Base-by-base conservation (phyloP, 2,329 filamentous ascomycete species). In the Fusarium sacchari region DNA sequence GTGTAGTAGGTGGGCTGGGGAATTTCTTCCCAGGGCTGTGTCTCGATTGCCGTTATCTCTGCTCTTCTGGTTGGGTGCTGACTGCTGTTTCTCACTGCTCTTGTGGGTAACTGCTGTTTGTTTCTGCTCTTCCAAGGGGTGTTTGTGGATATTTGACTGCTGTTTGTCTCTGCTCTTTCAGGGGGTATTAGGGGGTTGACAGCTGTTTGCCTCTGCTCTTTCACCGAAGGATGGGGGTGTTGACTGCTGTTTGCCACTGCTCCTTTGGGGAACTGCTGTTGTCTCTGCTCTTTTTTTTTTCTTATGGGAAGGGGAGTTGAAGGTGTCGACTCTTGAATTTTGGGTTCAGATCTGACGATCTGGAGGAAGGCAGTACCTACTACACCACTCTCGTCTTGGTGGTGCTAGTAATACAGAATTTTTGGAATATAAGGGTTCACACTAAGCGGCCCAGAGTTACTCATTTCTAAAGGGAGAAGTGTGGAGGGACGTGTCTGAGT, bases 361-460 rank as follows among this genome's bases (percentile, higher is more conserved):
- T 22, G 47, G 13, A 20, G 12, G 22, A 22, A 14, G 4, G 6
- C 20, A 1, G 14, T 39, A 39, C 26, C 50, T 39, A 55, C 50
- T 55, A 40, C 50, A 55, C 50, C 50, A 55, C 50, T n/a, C 24
- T 10, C 7, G 26, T 26, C 11, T 47, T 47, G 44, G 10, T n/a
- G 17, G 44, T 47, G 26, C 20, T n/a, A 47, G 20, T 17, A 12
- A 8, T 47, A 22, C 14, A 30, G 6, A 17, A 5, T 1, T 30
- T 47, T 30, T n/a, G 10, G 34, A n/a, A 39, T 55, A 55, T 55
- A 17, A 14, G 0, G 1, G 14, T 28, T 39, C 5, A n/a, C 2
- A 39, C 7, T 2, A 4, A 6, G 18, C 7, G 14, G 10, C 8
- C 1, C 7, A 37, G 14, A 11, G 11, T 37, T 22, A 2, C 2